Base-by-base conservation (phyloP, 1,284 basidiomycete genomes). In the Porodaedalea pini region DNA sequence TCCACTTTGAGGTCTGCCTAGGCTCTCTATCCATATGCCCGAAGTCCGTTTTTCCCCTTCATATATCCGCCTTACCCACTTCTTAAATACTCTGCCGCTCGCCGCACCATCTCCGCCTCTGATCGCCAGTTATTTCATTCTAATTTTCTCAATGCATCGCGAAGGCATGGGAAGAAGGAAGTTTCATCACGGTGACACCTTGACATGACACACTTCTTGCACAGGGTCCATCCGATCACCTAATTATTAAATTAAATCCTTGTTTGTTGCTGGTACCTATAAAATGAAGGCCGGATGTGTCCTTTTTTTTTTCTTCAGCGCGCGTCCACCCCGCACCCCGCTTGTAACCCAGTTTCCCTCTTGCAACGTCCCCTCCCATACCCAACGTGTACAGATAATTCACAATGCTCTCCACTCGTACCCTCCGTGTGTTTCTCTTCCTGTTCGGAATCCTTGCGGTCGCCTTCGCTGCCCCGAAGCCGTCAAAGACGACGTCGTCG, bases 401-500 rank as follows among this genome's bases (percentile, higher is more conserved):
- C 27, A 65, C 34, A 15, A 65, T 66, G 65, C 7, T 52, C 10
- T 10, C 50, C 23, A 59, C 62, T 55, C 47, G 56, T 50, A 53
- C 61, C 45, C 19, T 62, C 58, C 39, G 57, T 41, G 50, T 56
- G 25, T 60, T 63, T 41, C 40, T 63, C 37, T 58, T 65, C 56
- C 45, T 63, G 27, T 55, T 59, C 60, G 52, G 59, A 34, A 48
- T 62, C 53, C 61, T 66, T 60, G 62, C 62, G 56, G 60, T 60
- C 53, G 64, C 65, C 53, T 34, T 17, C 32, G 51, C 47, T 8
- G 54, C 31, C 4, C 59, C 61, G 51, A 57, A 36, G 41, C 54
- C 54, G 10, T 57, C 59, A 4, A 54, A 60, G 36, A 60, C 54
- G 29, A 39, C 31, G 8, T 23, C 49, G 1, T 8, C 49, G 7